Conservation (phyloP, 1,284 basidiomycete species). For the Afroboletus lepidellus region DNA sequence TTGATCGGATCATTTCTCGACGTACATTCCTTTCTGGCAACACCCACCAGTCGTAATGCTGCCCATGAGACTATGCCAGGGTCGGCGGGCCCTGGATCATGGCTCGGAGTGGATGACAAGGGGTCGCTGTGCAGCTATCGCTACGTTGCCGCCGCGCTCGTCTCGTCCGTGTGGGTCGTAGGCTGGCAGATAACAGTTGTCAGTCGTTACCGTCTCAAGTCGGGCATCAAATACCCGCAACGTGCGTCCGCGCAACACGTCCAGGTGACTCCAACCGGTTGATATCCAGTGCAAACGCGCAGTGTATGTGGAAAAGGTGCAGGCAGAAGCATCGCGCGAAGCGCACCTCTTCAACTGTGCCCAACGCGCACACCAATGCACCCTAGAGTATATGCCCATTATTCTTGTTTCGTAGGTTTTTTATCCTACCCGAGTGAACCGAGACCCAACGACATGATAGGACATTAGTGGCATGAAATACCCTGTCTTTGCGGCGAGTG, state of each 20-base stretch:
- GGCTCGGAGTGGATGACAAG: no score
- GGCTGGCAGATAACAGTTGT: slow-evolving; percentile 30
- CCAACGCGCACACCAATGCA: slow-evolving; percentile 43
- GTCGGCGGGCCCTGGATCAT: no score
- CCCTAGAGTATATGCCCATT: slow-evolving; percentile 36
- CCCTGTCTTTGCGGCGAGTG: slow-evolving; percentile 32
- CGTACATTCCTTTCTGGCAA: no score
- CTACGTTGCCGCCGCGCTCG: slow-evolving; percentile 23
- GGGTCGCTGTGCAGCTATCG: slow-evolving; percentile 12
- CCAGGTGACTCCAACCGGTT: no score
- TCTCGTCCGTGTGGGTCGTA: slow-evolving; percentile 24
- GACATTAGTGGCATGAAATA: slow-evolving; percentile 34
- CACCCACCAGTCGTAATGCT: no score
- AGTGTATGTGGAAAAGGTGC: slow-evolving; percentile 42
- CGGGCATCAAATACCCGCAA: slow-evolving; percentile 36
- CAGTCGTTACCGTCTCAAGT: slow-evolving; percentile 27
- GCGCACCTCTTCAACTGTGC: slow-evolving; percentile 38
- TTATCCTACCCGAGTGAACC: no score
- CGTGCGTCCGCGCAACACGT: slow-evolving; percentile 13
- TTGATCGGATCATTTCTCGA: no score
- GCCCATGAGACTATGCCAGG: no score
- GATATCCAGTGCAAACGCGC: not conserved
- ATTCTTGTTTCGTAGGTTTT: slow-evolving; percentile 13
- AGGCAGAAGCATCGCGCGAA: slow-evolving; percentile 31
- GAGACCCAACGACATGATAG: slow-evolving; percentile 7